Base-by-base conservation (phyloP, 371 early-diverging fungal species). In the Dinochytrium kinnereticum region DNA sequence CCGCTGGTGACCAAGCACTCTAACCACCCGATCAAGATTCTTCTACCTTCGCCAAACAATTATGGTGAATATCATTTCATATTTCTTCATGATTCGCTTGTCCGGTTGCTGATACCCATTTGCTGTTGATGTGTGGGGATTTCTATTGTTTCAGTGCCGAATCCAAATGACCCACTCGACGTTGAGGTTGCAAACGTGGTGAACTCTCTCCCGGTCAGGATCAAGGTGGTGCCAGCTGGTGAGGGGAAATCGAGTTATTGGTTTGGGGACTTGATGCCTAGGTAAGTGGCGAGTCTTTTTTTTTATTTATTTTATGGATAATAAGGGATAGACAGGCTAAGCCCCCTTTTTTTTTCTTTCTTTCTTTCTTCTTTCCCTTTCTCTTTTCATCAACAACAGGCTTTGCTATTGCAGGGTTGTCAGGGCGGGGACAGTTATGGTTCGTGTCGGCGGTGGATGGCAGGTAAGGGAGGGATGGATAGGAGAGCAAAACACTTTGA, bases 381-480 rank as follows among this genome's bases (percentile, higher is more conserved):
- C n/a, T n/a, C n/a, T n/a, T n/a, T n/a, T n/a, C n/a, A n/a, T n/a
- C n/a, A n/a, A n/a, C n/a, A n/a, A 3, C 21, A 90, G 90, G 69
- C 73, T 90, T n/a, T 90, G 90, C 53, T 90, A 88, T 73, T 92
- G 92, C 73, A 89, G 91, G 34, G 85, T 91, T 13, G 77, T 92
- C 51, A 82, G 86, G 59, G 88, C 87, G 68, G 84, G 86, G 17
- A 87, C 88, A 84, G 91, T 92, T 28, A 91, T 92, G 91, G 91
- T 92, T 49, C 86, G 92, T 51, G 90, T 92, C 1, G 92, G 92
- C 30, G 92, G 92, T 68, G 92, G 93, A 26, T 92, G 92, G 92
- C 78, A 78, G 74, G 74, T 73, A 19, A 51, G 68, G n/a, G n/a
- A n/a, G n/a, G n/a, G n/a, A n/a, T n/a, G n/a, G n/a, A n/a, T n/a